Base-by-base conservation (phyloP, 192 early-diverging fungal genomes). In the Paraglomus occultum region DNA sequence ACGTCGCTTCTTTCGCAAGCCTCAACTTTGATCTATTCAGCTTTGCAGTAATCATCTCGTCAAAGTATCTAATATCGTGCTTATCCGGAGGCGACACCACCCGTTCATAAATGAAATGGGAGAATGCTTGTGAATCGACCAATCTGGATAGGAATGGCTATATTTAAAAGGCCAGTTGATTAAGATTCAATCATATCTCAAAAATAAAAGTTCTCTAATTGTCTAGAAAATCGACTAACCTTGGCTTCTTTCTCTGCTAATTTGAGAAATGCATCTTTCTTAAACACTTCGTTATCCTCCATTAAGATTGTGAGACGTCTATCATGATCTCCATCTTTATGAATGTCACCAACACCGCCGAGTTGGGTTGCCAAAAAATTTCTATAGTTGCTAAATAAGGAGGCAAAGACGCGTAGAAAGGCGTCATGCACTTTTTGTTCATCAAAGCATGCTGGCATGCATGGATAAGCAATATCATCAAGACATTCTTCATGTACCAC, bases 31-130 rank as follows among this genome's bases (percentile, higher is more conserved):
- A 90, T 53, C 92, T 75, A 65, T 92, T 93, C 49, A 91, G 76
- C 75, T 93, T 93, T 8, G 84, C 83, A 64, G 90, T 92, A 70
- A 93, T 91, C 40, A 81, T 78, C 64, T 93, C 92, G 72, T 93
- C 92, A 80, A 93, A 93, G 71, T 91, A 87, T 7, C 90, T 75
- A 9, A 90, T 85, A 50, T 92, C 91, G 42, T 84, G 86, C 58
- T 93, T 88, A 6, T 75, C 74, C 46, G 78, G 73, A 12, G 85
- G 79, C 8, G 88, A 81, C 44, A 85, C 83, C 10, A 91, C 64
- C 12, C 92, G 79, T 51, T 92, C 90, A 23, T 86, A 77, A 20
- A 87, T 88, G 70, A 93, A 93, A 61, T 93, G 92, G 5, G 84
- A 80, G 80, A 91, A 93, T 59, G 88, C 82, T 73, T 92, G 92